Evolutionary conservation across 2,329 filamentous ascomycete species (phyloP), one percentile per base, ranked within the genome.

Genomic region (Phialocephala subalpina): DNA sequence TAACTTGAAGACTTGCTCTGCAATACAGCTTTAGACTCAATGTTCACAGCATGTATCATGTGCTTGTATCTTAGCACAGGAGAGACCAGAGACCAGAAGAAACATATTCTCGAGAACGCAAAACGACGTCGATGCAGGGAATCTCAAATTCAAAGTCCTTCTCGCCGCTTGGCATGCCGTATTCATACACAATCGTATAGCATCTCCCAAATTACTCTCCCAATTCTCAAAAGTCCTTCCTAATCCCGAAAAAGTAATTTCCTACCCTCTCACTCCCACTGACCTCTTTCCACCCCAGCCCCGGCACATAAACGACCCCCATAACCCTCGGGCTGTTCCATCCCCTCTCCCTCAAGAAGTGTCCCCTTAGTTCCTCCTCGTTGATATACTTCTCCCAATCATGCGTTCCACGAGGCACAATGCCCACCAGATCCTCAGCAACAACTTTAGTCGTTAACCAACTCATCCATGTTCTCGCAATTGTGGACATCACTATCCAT

Each of bases 381-480:
- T 97, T 96, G 71, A 99, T 90, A 80, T 98, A 99, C 82, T 98
- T 97, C 69, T 85, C 84, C 96, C 96, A 99, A 78, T 97, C 94
- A 80, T 99, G 96, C 56, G 96, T 99, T 1, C 96, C 96, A 70
- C 87, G 87, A 11, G 96, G 96, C 64, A 99, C 96, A 67, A 98
- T 93, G 5, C 92, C 84, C 77, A 97, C 74, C 65, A 97, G 77
- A 80, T 96, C 92, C 81, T 99, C 96, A 0, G 96, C 96, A 69
- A 97, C 85, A 27, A 98, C 82, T 74, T 97, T 97, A 2, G 97
- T 99, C 14, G 95, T 94, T 56, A 97, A 79, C 90, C 93, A 99
- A 72, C 92, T 96, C 68, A 88, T 88, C 86, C 92, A 92, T 1
- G 93, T 97, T 69, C 96, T 85, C 59, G 96, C 92, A 76, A 99